These are phyloP conservation scores for Stevia rebaudiana DNA, from an alignment of 140 eudicot genomes.

Conservation along the genomic window DNA sequence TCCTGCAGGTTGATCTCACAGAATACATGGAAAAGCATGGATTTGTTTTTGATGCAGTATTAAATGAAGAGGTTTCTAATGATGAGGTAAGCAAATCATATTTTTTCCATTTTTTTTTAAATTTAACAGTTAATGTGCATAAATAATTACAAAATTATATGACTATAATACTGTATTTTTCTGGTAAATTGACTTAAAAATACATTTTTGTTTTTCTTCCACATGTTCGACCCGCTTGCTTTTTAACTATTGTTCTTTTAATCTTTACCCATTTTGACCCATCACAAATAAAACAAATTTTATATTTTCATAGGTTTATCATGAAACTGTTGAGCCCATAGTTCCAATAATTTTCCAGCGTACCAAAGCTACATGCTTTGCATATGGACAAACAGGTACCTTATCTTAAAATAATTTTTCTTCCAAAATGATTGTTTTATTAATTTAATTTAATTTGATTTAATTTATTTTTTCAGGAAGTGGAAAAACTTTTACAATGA, in stretches of 20 bases:
- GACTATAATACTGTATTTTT: neutral
- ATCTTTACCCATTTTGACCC: neutral
- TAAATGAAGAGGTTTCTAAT: conserved; percentile 95
- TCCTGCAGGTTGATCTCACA: conserved; percentile 85
- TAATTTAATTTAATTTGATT: conserved; percentile 9
- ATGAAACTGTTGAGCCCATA: conserved; percentile 96
- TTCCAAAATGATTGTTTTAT: conserved; percentile 3
- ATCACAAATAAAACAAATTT: neutral
- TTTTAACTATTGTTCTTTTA: neutral
- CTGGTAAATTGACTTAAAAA: neutral
- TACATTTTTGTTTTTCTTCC: neutral
- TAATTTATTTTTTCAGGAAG: conserved; percentile 58
- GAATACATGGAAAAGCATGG: conserved; percentile 95
- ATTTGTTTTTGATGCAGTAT: conserved; percentile 98
- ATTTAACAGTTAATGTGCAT: neutral
- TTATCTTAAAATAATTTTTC: neutral
- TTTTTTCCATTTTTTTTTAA: neutral
- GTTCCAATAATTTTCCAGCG: conserved; percentile 98
- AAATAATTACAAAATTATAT: neutral
- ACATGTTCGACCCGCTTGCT: neutral
- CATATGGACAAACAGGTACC: conserved; percentile 97
- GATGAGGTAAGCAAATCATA: conserved; percentile 81
- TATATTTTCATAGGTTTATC: conserved; percentile 57
- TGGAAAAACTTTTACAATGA: conserved; percentile 96
- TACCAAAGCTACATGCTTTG: conserved; percentile 98